Percentiles rank a stretch among this genome's conserved stretches.
Conservation (phyloP, 257 asterid genomes). For the Handroanthus guayacan region DNA sequence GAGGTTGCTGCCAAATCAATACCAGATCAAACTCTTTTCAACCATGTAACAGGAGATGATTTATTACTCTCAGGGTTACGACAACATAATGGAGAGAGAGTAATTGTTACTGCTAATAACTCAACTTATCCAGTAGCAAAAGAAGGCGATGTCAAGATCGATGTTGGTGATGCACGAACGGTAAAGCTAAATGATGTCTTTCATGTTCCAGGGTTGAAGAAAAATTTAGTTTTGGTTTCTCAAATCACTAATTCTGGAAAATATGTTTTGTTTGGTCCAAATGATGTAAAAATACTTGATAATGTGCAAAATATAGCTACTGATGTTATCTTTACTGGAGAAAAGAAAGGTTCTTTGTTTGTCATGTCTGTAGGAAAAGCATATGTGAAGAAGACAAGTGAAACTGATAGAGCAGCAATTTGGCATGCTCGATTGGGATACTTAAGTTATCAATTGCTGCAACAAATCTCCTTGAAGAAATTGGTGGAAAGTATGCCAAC, state of each 20-base stretch:
- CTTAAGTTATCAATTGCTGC: slow-evolving; percentile 29
- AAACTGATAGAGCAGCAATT: slow-evolving; percentile 2
- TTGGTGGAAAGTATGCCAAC: slow-evolving; percentile 21
- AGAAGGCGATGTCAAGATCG: slow-evolving; percentile 14
- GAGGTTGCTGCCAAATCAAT: neutral
- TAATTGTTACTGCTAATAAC: slow-evolving; percentile 10
- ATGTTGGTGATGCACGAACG: neutral
- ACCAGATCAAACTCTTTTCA: neutral
- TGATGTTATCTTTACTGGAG: slow-evolving; percentile 8
- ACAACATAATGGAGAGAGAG: slow-evolving; percentile 5
- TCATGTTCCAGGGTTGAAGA: slow-evolving; percentile 30
- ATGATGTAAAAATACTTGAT: slow-evolving; percentile 32
- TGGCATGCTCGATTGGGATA: slow-evolving; percentile 37
- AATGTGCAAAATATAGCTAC: slow-evolving; percentile 1
- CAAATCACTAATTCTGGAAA: slow-evolving; percentile 32
- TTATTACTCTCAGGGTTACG: neutral
- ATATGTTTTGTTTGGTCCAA: slow-evolving; percentile 30
- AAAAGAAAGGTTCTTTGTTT: slow-evolving; percentile 27
- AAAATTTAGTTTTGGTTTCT: slow-evolving; percentile 31
- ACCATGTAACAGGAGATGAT: neutral
- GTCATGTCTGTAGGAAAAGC: neutral
- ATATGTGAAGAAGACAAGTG: slow-evolving; percentile 33
- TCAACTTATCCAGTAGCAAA: neutral
- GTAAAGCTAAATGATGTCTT: slow-evolving; percentile 28
- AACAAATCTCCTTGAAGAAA: slow-evolving; percentile 26